Evolutionary conservation across 2,329 filamentous ascomycete species (phyloP).

Genomic region (Trichoderma sp.): DNA sequence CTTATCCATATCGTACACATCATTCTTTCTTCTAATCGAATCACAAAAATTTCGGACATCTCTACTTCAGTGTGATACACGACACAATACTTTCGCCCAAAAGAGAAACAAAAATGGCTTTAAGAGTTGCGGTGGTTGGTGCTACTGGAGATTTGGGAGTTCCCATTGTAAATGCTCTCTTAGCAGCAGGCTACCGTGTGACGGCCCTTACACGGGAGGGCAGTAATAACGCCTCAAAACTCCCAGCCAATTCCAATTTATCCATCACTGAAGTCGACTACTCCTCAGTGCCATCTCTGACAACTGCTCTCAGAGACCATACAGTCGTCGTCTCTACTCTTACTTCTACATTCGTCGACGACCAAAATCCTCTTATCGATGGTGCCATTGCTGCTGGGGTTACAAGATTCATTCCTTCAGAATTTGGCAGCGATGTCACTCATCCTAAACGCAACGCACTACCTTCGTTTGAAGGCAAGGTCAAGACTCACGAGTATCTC

Average conservation of each 20-base stretch:
- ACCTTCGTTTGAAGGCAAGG: neutral
- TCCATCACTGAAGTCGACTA: neutral
- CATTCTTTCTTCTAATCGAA: neutral
- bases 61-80: neutral
- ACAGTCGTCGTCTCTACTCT: neutral
- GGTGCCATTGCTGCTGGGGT: neutral
- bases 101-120: neutral
- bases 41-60: neutral
- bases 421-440: neutral
- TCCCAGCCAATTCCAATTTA: neutral
- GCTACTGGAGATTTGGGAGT: neutral
- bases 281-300: neutral
- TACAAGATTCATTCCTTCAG: neutral
- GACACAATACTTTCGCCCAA: neutral
- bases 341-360: neutral
- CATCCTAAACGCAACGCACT: neutral
- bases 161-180: neutral
- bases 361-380: neutral
- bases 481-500: neutral
- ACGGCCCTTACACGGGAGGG: neutral
- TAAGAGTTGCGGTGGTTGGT: neutral
- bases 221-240: conserved; percentile 1
- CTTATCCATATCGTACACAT: neutral
- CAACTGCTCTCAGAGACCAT: neutral
- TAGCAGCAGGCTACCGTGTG: neutral